Evolutionary conservation across 805 yeast genomes (phyloP).

Genomic region (Saturnispora ahearnii): DNA sequence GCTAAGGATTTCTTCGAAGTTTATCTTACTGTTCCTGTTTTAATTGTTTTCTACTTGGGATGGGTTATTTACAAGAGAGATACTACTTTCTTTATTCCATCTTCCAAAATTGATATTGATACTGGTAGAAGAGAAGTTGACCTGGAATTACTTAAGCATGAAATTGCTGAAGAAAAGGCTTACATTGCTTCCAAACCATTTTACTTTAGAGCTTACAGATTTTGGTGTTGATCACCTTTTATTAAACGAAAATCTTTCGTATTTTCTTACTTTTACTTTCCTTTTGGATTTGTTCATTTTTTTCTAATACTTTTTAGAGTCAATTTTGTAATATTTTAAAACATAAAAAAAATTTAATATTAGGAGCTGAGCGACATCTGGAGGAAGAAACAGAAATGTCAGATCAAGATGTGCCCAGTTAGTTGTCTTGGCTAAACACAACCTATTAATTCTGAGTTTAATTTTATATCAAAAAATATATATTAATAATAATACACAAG

Average conservation of each 20-base stretch:
- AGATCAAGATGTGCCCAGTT: too few relatives aligned
- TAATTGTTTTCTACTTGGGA: conserved; percentile 37
- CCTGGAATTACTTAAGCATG: conserved; percentile 43
- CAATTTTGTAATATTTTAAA: too few relatives aligned
- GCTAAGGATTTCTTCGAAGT: conserved; percentile 52
- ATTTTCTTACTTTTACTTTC: background rate
- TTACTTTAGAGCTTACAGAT: conserved; percentile 39
- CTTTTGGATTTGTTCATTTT: background rate
- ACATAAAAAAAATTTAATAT: too few relatives aligned
- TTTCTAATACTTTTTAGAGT: background rate
- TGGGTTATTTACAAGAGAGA: conserved; percentile 32
- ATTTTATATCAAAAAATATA: background rate
- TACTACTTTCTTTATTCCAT: conserved; percentile 36
- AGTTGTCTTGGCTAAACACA: too few relatives aligned
- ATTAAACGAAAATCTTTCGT: background rate
- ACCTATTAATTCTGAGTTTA: background rate
- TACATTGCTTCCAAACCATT: conserved; percentile 35
- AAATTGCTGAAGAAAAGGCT: conserved; percentile 47
- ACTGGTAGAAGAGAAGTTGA: conserved; percentile 55
- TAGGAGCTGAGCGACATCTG: too few relatives aligned
- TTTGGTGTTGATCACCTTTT: conserved; percentile 39
- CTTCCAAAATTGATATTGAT: conserved; percentile 46
- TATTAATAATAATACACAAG: too few relatives aligned
- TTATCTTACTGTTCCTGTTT: conserved; percentile 55
- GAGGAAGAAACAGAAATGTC: too few relatives aligned